These are phyloP conservation scores for Flaveria ramosissima DNA, from an alignment of 129 eudicot genomes.

Conservation along the genomic window DNA sequence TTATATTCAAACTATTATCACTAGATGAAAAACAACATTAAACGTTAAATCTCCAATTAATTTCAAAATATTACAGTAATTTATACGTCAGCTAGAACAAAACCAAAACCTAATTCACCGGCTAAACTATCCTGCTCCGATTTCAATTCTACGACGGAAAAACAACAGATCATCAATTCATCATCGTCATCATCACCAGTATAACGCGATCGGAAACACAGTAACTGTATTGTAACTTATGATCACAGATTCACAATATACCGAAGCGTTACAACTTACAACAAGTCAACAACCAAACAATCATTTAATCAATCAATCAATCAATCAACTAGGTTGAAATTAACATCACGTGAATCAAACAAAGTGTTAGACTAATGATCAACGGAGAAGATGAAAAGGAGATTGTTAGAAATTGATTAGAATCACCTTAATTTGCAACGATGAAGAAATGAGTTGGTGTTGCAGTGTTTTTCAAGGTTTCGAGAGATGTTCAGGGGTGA, in stretches of 20 bases:
- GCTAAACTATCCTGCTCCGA: conserved; percentile 5
- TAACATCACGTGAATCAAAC: background rate
- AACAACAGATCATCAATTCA: conserved; percentile 7
- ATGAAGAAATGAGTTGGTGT: conserved; percentile 7
- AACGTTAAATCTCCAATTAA: conserved; percentile 9
- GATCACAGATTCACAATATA: background rate
- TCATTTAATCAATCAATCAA: conserved; percentile 3
- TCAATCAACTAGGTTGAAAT: too few species aligned
- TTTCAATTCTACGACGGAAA: conserved; percentile 6
- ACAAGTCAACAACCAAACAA: conserved; percentile 2
- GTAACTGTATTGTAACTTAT: background rate
- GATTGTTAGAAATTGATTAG: background rate
- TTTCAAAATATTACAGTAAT: background rate
- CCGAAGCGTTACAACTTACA: background rate
- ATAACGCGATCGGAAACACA: conserved; percentile 22
- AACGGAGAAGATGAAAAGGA: too few species aligned
- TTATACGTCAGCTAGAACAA: conserved; percentile 8
- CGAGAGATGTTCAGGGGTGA: background rate
- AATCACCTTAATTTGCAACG: conserved; percentile 21
- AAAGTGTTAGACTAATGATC: background rate
- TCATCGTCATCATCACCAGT: background rate
- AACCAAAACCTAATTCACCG: background rate
- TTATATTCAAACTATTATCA: conserved; percentile 1
- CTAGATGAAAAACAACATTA: background rate
- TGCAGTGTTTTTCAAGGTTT: too few species aligned